These are phyloP conservation scores for Pythium volutum DNA, from an alignment of 352 stramenopile genomes.

Conservation along the genomic window DNA sequence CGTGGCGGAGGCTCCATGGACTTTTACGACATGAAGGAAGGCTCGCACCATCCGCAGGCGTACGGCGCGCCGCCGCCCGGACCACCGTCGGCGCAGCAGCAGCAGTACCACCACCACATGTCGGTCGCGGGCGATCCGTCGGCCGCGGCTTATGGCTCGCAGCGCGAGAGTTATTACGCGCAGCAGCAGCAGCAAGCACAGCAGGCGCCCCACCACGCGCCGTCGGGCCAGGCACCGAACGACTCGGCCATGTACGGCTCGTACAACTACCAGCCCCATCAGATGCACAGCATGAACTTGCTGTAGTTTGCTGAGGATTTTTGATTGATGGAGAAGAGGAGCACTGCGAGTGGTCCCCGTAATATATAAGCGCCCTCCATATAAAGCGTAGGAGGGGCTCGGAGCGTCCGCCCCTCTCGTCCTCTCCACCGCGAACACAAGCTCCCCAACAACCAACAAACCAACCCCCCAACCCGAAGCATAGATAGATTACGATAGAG, in stretches of 20 bases:
- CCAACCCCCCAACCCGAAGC: neutral
- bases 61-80: slow-evolving; percentile 34
- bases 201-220: slow-evolving; percentile 27
- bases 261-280: slow-evolving; percentile 56
- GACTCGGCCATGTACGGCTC: slow-evolving; percentile 51
- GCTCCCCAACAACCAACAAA: no score
- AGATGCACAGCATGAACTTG: slow-evolving; percentile 83
- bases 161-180: slow-evolving; percentile 50
- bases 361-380: slow-evolving; percentile 26
- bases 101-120: slow-evolving; percentile 73
- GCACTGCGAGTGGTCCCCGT: slow-evolving; percentile 6
- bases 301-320: slow-evolving; percentile 26
- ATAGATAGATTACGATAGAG: slow-evolving; percentile 29
- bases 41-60: slow-evolving; percentile 37
- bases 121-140: slow-evolving; percentile 45
- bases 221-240: slow-evolving; percentile 15
- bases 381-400: neutral
- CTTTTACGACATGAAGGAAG: slow-evolving; percentile 78
- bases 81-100: no score
- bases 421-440: neutral
- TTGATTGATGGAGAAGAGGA: neutral
- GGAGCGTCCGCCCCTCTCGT: neutral
- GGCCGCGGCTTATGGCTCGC: slow-evolving; percentile 44
- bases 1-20: slow-evolving; percentile 41
- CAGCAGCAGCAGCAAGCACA: slow-evolving; percentile 11